phyloP scores from a whole-genome alignment of 176 grass and related monocot genomes.

The Ampelocalamus luodianensis region DNA sequence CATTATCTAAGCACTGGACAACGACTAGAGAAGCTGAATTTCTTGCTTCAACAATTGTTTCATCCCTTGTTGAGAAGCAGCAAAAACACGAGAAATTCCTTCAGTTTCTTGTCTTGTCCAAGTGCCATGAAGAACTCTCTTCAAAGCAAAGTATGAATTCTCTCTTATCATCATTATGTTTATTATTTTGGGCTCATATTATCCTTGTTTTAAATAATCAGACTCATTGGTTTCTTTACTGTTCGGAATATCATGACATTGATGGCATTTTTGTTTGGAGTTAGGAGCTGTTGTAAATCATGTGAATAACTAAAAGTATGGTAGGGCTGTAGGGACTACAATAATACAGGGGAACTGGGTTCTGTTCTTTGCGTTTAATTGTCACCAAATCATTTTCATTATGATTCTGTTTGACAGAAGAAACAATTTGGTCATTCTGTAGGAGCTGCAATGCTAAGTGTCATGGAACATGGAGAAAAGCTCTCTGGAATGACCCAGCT shows the following conservation, averaged over 20 bases:
- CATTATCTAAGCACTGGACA: slow-evolving; percentile 98
- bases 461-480: slow-evolving; percentile 99
- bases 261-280: neutral
- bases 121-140: slow-evolving; percentile 85
- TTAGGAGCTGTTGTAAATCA: slow-evolving; percentile 29
- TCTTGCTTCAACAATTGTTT: slow-evolving; percentile 89
- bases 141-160: slow-evolving; percentile 79
- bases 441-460: slow-evolving; percentile 83
- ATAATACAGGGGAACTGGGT: neutral
- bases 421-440: slow-evolving; percentile 31
- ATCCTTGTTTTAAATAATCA: neutral
- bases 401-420: slow-evolving; percentile 13
- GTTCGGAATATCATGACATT: neutral
- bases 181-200: slow-evolving; percentile 18
- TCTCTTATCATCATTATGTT: slow-evolving; percentile 28
- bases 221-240: slow-evolving; percentile 14
- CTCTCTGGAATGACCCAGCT: slow-evolving; percentile 87
- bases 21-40: slow-evolving; percentile 97
- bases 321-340: neutral
- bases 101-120: slow-evolving; percentile 85
- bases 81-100: slow-evolving; percentile 93
- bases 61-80: slow-evolving; percentile 84
- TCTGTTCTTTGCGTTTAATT: slow-evolving; percentile 17
- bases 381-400: neutral
- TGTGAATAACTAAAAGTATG: neutral